Evolutionary conservation across 257 asterid genomes (phyloP).

Genomic region (Solanum corneliomulleri): DNA sequence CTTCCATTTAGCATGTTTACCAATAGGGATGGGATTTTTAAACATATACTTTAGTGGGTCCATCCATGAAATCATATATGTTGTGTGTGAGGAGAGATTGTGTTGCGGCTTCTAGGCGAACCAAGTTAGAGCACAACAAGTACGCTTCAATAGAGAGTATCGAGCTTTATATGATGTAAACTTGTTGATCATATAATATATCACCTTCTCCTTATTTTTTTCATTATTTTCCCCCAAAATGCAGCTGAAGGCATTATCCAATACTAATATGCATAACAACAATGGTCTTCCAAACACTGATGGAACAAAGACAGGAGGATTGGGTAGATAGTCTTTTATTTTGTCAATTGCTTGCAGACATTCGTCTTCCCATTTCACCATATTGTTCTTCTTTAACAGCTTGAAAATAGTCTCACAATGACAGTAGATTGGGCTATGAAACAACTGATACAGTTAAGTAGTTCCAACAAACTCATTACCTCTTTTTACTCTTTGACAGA

Average conservation of each 20-base stretch:
- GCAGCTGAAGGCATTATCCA: too few relatives aligned
- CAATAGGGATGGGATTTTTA: too few relatives aligned
- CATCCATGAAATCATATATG: background rate
- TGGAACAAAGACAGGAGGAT: background rate
- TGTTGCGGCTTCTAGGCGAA: background rate
- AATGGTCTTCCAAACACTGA: background rate
- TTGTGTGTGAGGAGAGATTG: too few relatives aligned
- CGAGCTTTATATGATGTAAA: background rate
- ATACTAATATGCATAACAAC: background rate
- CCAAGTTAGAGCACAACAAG: background rate
- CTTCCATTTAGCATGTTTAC: background rate
- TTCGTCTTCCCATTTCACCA: background rate
- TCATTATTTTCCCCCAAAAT: background rate
- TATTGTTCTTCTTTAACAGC: background rate
- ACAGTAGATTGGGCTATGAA: background rate
- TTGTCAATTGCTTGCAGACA: background rate
- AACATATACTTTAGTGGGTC: background rate
- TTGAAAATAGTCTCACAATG: background rate
- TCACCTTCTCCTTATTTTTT: too few relatives aligned
- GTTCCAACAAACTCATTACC: background rate
- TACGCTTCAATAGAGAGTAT: background rate
- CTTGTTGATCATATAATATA: background rate
- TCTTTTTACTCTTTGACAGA: background rate
- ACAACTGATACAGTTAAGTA: background rate
- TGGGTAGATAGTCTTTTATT: too few relatives aligned